Conservation (phyloP, 345 rosid genomes). For the Rhizophora apiculata region DNA sequence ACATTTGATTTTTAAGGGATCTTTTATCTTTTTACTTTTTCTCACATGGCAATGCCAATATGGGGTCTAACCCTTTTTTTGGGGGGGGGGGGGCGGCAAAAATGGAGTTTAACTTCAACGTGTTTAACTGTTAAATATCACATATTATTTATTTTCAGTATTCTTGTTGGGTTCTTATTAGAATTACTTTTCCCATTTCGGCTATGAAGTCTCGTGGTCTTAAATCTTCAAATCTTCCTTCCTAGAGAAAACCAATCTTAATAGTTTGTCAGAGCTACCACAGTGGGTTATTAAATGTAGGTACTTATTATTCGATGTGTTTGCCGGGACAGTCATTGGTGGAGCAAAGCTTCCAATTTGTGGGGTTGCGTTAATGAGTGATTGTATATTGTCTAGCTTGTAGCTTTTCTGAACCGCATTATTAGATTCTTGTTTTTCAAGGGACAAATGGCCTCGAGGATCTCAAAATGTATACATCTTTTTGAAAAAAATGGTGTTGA, state of each 20-base stretch:
- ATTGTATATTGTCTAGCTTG: conserved; percentile 9
- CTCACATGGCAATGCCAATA: no score
- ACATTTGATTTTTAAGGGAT: not conserved
- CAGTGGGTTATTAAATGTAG: conserved; percentile 16
- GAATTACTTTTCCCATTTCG: no score
- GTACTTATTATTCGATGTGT: conserved; percentile 20
- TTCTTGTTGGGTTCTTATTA: no score
- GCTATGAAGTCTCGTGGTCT: no score
- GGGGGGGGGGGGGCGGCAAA: no score
- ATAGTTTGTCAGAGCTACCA: conserved; percentile 13
- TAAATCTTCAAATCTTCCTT: not conserved
- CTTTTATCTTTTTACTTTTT: no score
- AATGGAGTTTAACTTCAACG: no score
- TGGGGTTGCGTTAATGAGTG: conserved; percentile 29
- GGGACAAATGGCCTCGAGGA: conserved; percentile 33
- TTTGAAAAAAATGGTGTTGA: conserved; percentile 41
- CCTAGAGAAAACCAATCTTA: not conserved
- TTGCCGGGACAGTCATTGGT: conserved; percentile 16
- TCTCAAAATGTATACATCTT: conserved; percentile 31
- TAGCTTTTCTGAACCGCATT: conserved; percentile 30
- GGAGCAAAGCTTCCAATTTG: conserved; percentile 22
- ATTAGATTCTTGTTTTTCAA: conserved; percentile 46
- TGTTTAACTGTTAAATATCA: no score
- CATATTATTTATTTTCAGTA: no score
- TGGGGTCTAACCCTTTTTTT: no score